Evolutionary conservation across 1,284 basidiomycete genomes (phyloP), one percentile per base, ranked within the genome.

Genomic region (Ganoderma lingzhi): DNA sequence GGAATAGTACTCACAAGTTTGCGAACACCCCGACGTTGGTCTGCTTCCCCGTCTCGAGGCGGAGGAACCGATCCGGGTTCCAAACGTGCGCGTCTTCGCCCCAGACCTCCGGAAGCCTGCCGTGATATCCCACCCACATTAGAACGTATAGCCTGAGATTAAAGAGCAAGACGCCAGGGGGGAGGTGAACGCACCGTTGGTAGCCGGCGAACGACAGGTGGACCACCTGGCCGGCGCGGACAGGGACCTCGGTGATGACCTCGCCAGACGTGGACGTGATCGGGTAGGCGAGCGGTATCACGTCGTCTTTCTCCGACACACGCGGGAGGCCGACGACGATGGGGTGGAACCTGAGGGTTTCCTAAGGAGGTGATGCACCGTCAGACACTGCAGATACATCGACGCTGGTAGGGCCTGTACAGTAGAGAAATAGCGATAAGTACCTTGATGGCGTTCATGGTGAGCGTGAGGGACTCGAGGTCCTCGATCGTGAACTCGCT

Each of bases 21-120:
- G 82, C 83, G 70, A 86, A 85, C 10, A 86, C 80, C 0, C 88
- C 86, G 5, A 87, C 76, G 12, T 74, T 73, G 0, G 82, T 78
- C 23, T 80, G 82, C 73, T 82, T 84, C n/a, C 78, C 78, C n/a
- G 75, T 73, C 12, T 75, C 74, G 39, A 78, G 59, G 15, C 71
- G 76, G 6, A 79, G 70, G 61, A 86, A 75, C 83, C 88, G 89
- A 19, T 87, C 84, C 10, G 87, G 87, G 66, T 87, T 84, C 77
- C 83, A 90, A n/a, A 75, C 71, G 62, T 87, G 77, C 2, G 87
- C 83, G 71, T 89, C 85, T 15, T 81, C 76, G 0, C 87, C 87
- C 80, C 85, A 89, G 1, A 88, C 74, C 1, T 78, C 73, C 9
- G 74, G 73, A 10, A 78, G 70, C 42, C 80, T 82, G 23, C 10